Percentiles rank a stretch among this genome's conserved stretches.
phyloP scores from a whole-genome alignment of 441 rosid species.

The Arabidopsis hybrid region DNA sequence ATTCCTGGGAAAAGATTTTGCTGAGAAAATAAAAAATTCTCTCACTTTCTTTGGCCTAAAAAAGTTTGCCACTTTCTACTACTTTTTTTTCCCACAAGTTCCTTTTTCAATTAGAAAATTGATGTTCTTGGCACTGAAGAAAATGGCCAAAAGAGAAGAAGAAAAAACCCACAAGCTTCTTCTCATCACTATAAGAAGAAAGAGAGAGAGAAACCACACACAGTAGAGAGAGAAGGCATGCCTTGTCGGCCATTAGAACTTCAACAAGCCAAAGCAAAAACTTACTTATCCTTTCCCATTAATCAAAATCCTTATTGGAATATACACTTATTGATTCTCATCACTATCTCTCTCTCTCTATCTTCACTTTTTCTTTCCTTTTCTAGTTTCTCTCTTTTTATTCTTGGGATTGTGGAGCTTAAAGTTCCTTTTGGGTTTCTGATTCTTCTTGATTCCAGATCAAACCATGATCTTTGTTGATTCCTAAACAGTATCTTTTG shows the following conservation, averaged over 20 bases:
- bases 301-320: constrained; percentile 44
- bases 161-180: constrained; percentile 34
- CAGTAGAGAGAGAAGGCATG: constrained; percentile 59
- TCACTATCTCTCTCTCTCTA: constrained; percentile 26
- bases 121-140: constrained; percentile 50
- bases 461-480: constrained; percentile 24
- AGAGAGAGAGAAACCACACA: constrained; percentile 26
- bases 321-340: constrained; percentile 47
- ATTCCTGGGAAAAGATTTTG: constrained; percentile 12
- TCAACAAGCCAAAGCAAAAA: constrained; percentile 49
- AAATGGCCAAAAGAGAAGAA: constrained; percentile 15
- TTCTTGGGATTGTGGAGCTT: constrained; percentile 46
- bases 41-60: constrained; percentile 40
- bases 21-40: constrained; percentile 6
- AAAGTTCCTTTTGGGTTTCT: constrained; percentile 44
- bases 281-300: constrained; percentile 43
- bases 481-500: constrained; percentile 6
- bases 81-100: constrained; percentile 27
- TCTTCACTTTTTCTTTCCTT: constrained; percentile 11
- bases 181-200: constrained; percentile 23
- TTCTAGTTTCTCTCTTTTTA: constrained; percentile 28
- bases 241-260: constrained; percentile 92
- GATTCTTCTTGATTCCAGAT: constrained; percentile 46
- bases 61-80: constrained; percentile 42
- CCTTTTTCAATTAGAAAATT: constrained; percentile 44